Evolutionary conservation across 306 rosid genomes (phyloP).

Genomic region (Prunus dulcis): DNA sequence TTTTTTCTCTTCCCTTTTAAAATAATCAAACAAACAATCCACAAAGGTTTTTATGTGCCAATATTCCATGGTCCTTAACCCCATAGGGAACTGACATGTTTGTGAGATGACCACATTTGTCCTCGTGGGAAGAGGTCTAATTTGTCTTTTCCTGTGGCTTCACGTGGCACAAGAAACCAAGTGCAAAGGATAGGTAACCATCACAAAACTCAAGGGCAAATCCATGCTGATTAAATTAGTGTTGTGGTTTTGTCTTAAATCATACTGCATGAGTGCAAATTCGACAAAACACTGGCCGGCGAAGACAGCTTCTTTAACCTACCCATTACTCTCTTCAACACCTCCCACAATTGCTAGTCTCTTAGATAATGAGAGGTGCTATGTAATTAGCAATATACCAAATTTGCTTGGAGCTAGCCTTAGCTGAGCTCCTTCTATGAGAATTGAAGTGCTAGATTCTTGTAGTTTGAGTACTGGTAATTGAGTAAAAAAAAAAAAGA

Average conservation of each 20-base stretch:
- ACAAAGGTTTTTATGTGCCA: constrained; percentile 2
- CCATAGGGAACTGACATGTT: background rate
- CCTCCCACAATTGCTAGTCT: constrained; percentile 29
- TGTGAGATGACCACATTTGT: constrained; percentile 23
- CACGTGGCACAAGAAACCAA: constrained; percentile 39
- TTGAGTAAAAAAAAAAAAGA: background rate
- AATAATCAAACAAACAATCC: background rate
- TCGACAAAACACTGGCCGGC: constrained; percentile 91
- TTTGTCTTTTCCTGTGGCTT: constrained; percentile 40
- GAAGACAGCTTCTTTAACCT: constrained; percentile 76
- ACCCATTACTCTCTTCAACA: constrained; percentile 37
- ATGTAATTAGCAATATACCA: constrained; percentile 32
- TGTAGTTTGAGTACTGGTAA: background rate
- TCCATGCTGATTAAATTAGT: constrained; percentile 33
- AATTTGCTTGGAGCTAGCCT: constrained; percentile 5
- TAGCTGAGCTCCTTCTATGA: background rate
- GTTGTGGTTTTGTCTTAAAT: constrained; percentile 36
- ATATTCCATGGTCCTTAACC: constrained; percentile 12
- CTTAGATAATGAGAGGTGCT: constrained; percentile 19
- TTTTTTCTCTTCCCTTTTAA: background rate
- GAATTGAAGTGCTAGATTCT: background rate
- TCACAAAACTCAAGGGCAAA: constrained; percentile 32
- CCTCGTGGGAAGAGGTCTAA: constrained; percentile 23
- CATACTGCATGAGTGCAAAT: constrained; percentile 43
- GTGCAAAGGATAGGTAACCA: constrained; percentile 37